Evolutionary conservation across 2,329 filamentous ascomycete species (phyloP), one percentile per base, ranked within the genome.

Genomic region (Lasiodiplodia hormozganensis): DNA sequence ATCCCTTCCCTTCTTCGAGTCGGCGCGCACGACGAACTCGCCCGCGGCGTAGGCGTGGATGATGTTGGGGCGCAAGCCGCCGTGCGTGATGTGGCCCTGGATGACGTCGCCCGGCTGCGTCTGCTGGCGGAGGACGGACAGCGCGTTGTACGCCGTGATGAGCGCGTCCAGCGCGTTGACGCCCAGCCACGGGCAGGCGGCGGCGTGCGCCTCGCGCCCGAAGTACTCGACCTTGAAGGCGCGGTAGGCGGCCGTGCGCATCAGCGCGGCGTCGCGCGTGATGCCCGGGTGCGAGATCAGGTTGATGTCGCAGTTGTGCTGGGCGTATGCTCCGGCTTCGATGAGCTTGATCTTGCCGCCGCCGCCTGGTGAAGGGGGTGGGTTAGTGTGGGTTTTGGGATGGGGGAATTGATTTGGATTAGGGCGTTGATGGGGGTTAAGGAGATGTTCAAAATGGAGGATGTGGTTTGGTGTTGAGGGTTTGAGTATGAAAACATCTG

Each of bases 171-270:
- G 73, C 5, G 77, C 77, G 66, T 79, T 79, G 71, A 79, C 74
- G 34, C 67, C 67, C 2, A 68, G 67, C 73, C 75, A 79, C 0
- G 77, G 77, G 8, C 71, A 68, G 2, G 77, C 78, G 11, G 79
- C 78, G 2, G 79, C 79, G 62, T 80, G 78, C 14, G 77, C 76
- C 68, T 76, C 78, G 69, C 74, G 75, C 47, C 78, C 78, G 80
- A 82, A 81, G 70, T 86, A 89, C 18, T 84, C 83, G 0, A 85
- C 85, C 23, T 80, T 81, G 70, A 88, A 81, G 52, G 80, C 77
- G 4, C 77, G 73, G 71, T 84, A 87, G 5, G 86, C 86, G 3
- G 84, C 82, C 0, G 86, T 88, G 2, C 83, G 80, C 68, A 86
- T 83, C 4, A 87, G 77, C 0, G 85, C 83, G 12, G 78, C 79